Evolutionary conservation across 192 early-diverging fungal genomes (phyloP).

Genomic region (Podila verticillata): DNA sequence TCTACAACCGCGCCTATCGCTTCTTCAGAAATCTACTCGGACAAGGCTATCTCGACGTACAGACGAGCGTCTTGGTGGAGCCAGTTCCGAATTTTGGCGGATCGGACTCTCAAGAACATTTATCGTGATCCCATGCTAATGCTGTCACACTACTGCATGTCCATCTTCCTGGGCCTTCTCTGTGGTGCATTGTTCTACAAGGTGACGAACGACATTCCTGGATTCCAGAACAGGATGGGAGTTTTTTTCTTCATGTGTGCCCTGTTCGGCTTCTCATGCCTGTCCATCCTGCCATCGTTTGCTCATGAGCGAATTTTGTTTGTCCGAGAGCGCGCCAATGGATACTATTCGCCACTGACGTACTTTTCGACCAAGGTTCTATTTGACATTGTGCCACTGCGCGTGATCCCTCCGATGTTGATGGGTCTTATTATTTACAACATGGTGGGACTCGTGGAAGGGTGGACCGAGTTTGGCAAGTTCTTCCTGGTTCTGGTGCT

Average conservation of each 20-base stretch:
- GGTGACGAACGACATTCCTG: slow-evolving; percentile 67
- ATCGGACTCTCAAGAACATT: slow-evolving; percentile 83
- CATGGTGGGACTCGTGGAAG: slow-evolving; percentile 80
- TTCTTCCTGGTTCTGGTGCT: slow-evolving; percentile 81
- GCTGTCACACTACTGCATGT: slow-evolving; percentile 76
- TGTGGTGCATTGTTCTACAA: slow-evolving; percentile 71
- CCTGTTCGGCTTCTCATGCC: slow-evolving; percentile 74
- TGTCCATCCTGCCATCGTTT: slow-evolving; percentile 73
- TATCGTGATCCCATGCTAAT: slow-evolving; percentile 84
- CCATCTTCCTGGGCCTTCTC: slow-evolving; percentile 70
- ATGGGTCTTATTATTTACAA: slow-evolving; percentile 82
- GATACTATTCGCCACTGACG: slow-evolving; percentile 72
- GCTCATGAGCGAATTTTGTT: slow-evolving; percentile 70
- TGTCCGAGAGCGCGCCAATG: slow-evolving; percentile 74
- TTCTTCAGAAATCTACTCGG: slow-evolving; percentile 4
- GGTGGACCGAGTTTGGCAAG: slow-evolving; percentile 64
- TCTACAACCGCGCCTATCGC: neutral
- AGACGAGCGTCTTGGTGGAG: slow-evolving; percentile 67
- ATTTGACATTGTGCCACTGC: slow-evolving; percentile 79
- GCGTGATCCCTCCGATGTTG: slow-evolving; percentile 81
- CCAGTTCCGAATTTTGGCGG: slow-evolving; percentile 78
- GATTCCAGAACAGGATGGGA: slow-evolving; percentile 82
- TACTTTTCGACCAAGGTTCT: slow-evolving; percentile 76
- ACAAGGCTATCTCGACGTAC: slow-evolving; percentile 49
- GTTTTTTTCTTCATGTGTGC: slow-evolving; percentile 79